These are phyloP conservation scores for Setaria italica DNA, from an alignment of 202 grass and related monocot genomes.

Conservation along the genomic window DNA sequence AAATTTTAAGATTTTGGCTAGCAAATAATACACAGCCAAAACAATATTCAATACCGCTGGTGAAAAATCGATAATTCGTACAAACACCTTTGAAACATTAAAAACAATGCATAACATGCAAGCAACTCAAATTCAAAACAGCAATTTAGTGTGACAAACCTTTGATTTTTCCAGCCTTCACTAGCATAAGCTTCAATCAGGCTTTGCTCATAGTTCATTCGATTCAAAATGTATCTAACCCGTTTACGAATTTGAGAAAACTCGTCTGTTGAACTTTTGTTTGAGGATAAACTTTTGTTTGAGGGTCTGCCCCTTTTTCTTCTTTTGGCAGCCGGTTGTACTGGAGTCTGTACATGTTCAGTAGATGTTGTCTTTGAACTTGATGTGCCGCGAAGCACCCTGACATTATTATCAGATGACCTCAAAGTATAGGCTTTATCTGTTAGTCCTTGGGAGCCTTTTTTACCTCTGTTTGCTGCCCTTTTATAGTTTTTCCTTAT, in stretches of 20 bases:
- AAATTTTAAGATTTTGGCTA: constrained; percentile 7
- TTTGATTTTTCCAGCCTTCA: constrained; percentile 94
- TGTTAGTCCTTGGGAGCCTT: constrained; percentile 51
- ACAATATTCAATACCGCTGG: not conserved
- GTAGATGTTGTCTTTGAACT: constrained; percentile 37
- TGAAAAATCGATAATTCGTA: constrained; percentile 12
- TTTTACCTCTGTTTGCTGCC: constrained; percentile 54
- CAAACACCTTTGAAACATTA: constrained; percentile 5
- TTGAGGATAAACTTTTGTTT: constrained; percentile 21
- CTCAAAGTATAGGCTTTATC: constrained; percentile 54
- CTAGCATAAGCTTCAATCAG: constrained; percentile 86
- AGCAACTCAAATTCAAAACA: constrained; percentile 33
- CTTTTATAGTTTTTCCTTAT: constrained; percentile 62
- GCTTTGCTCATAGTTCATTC: constrained; percentile 89
- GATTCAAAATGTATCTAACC: constrained; percentile 78
- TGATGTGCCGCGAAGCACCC: constrained; percentile 55
- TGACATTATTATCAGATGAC: constrained; percentile 58
- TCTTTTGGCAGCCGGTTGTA: constrained; percentile 48
- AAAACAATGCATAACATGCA: constrained; percentile 18
- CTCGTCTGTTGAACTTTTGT: constrained; percentile 43
- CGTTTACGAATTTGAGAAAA: constrained; percentile 63
- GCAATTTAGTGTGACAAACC: constrained; percentile 51
- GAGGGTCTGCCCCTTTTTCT: constrained; percentile 47
- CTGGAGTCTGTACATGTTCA: constrained; percentile 46
- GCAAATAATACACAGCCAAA: not conserved